Evolutionary conservation across 345 rosid genomes (phyloP), one percentile per base, ranked within the genome.

Genomic region (Abelmoschus esculentus): DNA sequence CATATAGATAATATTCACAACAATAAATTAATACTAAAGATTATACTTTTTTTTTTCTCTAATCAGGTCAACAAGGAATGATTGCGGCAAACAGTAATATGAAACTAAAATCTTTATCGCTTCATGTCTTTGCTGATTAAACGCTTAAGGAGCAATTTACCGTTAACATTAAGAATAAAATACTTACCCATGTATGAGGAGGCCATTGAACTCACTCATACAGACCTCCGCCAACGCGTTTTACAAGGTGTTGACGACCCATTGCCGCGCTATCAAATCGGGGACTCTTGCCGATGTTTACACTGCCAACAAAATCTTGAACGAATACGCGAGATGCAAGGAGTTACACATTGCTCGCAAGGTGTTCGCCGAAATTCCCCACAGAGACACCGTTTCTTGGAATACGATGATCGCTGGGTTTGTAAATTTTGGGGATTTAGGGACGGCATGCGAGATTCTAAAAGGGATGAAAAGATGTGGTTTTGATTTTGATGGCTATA

Each of bases 361-460:
- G 17, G 1, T 91, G 86, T 91, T 91, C 82, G 85, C 78, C 53
- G 92, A 82, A 82, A 83, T 91, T 82, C 50, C 72, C 55, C 73
- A 71, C 12, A 82, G 85, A 77, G 97, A 91, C 57, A 29, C 78
- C 0, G 87, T 87, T 31, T 78, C 92, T 44, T 89, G 96, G 96
- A 89, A 91, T 80, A 82, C 97, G 10, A 74, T 87, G 84, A 86
- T 91, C 17, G 66, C 89, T 42, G 95, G 90, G 11, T 77, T 74
- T 67, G 85, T 87, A 50, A 87, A 83, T 56, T 76, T 52, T 55
- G 88, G 85, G 36, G 49, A 78, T 17, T 63, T 86, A 40, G 84
- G 65, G 14, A 61, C 68, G 22, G 85, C 87, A 4, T 86, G 73
- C 83, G 56, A 67, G 46, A 77, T 84, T 69, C 78, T 82, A n/a